Evolutionary conservation across 1,139 yeast genomes (phyloP).

Genomic region (Nematodospora anomalae): DNA sequence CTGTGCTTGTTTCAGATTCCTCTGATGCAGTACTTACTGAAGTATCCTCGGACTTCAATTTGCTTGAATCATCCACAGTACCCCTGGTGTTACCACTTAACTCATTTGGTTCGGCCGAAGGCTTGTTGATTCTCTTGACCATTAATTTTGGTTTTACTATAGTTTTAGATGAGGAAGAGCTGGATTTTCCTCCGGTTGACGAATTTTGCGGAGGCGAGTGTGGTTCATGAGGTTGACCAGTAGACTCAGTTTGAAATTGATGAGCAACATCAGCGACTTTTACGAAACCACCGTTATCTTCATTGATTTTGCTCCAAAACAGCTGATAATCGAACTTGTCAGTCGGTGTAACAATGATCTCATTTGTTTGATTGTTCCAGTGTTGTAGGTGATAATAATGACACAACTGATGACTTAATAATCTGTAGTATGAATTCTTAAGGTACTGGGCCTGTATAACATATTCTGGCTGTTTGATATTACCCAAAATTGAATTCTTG

Average conservation of each 20-base stretch:
- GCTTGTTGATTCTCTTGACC: constrained; percentile 18
- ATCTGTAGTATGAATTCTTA: constrained; percentile 65
- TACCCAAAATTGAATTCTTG: constrained; percentile 13
- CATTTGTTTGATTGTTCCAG: constrained; percentile 27
- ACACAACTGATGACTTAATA: constrained; percentile 67
- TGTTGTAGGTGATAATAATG: constrained; percentile 56
- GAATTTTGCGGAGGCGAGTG: constrained; percentile 1
- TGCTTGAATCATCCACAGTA: constrained; percentile 3
- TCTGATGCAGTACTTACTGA: constrained; percentile 9
- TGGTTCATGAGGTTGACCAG: constrained; percentile 6
- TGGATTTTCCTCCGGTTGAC: background rate
- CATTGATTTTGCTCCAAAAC: constrained; percentile 13
- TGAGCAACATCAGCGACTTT: constrained; percentile 15
- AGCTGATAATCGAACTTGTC: constrained; percentile 20
- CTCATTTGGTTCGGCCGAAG: constrained; percentile 7
- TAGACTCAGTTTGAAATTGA: constrained; percentile 11
- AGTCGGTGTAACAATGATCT: constrained; percentile 27
- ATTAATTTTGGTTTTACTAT: constrained; percentile 20
- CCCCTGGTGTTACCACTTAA: constrained; percentile 4
- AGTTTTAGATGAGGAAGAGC: background rate
- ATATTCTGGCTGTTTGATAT: constrained; percentile 17
- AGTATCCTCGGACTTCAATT: constrained; percentile 10
- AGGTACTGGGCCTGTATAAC: constrained; percentile 33
- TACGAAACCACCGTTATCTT: constrained; percentile 9
- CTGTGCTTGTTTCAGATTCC: constrained; percentile 7